Percentiles rank a stretch among this genome's conserved stretches.
Evolutionary conservation across 768 basidiomycete species (phyloP).

Genomic region (Coprinellus aureogranulatus): DNA sequence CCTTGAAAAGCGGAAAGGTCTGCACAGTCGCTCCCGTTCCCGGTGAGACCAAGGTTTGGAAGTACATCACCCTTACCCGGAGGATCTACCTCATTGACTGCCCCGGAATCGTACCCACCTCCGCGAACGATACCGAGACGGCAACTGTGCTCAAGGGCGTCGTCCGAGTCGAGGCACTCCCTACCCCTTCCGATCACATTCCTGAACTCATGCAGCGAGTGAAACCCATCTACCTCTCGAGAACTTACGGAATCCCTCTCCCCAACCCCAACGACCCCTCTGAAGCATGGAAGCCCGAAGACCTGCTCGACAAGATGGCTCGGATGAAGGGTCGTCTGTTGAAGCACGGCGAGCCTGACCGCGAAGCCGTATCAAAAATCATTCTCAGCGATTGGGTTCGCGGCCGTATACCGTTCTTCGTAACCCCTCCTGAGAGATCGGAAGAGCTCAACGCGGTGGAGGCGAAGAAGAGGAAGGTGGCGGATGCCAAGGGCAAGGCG

Average conservation of each 20-base stretch:
- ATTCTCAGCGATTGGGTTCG: slow-evolving; percentile 95
- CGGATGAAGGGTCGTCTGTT: slow-evolving; percentile 88
- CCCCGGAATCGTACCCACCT: slow-evolving; percentile 95
- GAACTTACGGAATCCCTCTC: slow-evolving; percentile 73
- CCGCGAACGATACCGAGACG: slow-evolving; percentile 86
- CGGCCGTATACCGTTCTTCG: slow-evolving; percentile 96
- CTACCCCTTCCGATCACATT: slow-evolving; percentile 91
- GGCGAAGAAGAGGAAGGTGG: slow-evolving; percentile 50
- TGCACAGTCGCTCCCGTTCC: slow-evolving; percentile 96
- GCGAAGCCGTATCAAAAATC: slow-evolving; percentile 91
- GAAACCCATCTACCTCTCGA: slow-evolving; percentile 88
- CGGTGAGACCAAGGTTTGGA: slow-evolving; percentile 99
- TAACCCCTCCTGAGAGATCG: slow-evolving; percentile 81
- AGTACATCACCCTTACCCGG: slow-evolving; percentile 96
- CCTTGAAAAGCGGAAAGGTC: slow-evolving; percentile 95
- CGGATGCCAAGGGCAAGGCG: slow-evolving; percentile 52
- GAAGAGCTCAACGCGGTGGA: slow-evolving; percentile 67
- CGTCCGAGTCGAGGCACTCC: slow-evolving; percentile 90
- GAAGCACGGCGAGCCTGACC: slow-evolving; percentile 92
- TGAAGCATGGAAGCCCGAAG: slow-evolving; percentile 67
- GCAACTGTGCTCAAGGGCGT: slow-evolving; percentile 95
- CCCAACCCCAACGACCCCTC: slow-evolving; percentile 54
- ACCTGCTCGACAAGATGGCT: slow-evolving; percentile 80
- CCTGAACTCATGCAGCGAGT: slow-evolving; percentile 84
- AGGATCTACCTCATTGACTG: slow-evolving; percentile 99